A percentile compares a stretch with the other conserved stretches of the same genome.
These are phyloP conservation scores for Fraxinus quadrangulata DNA, from an alignment of 257 asterid genomes.

Conservation along the genomic window DNA sequence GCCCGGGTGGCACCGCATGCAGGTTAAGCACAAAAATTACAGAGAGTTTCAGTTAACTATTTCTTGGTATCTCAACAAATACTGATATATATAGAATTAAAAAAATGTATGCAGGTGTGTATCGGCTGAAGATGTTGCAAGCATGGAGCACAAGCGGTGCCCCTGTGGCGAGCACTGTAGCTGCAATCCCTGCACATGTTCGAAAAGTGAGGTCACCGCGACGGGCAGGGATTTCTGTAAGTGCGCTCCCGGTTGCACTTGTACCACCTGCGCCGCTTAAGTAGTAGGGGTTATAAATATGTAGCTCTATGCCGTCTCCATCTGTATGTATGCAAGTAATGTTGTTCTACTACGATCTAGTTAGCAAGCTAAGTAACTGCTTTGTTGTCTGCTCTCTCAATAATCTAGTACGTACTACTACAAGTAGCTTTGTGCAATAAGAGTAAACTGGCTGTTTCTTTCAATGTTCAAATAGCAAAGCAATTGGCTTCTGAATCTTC, in stretches of 20 bases:
- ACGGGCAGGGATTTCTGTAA: slow-evolving; percentile 55
- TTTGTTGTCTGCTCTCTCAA: too few species aligned
- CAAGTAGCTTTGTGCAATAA: too few species aligned
- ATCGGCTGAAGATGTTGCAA: not conserved
- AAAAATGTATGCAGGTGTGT: slow-evolving; percentile 39
- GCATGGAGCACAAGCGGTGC: slow-evolving; percentile 55
- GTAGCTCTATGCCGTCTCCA: not conserved
- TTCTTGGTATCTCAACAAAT: not conserved
- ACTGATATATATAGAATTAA: not conserved
- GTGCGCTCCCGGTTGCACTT: slow-evolving; percentile 56
- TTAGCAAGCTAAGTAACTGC: too few species aligned
- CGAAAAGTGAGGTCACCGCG: slow-evolving; percentile 27
- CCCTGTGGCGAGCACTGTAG: slow-evolving; percentile 67
- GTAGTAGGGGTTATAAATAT: not conserved
- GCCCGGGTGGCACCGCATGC: slow-evolving; percentile 56
- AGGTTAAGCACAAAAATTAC: slow-evolving; percentile 9
- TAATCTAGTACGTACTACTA: too few species aligned
- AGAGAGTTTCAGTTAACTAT: not conserved
- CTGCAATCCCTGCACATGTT: slow-evolving; percentile 61
- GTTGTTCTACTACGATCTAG: too few species aligned
- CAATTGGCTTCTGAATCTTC: too few species aligned
- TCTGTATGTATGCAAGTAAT: too few species aligned
- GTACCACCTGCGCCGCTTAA: slow-evolving; percentile 50
- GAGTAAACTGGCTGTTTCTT: too few species aligned
- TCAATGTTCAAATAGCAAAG: too few species aligned